phyloP scores from a whole-genome alignment of 2,329 filamentous ascomycete genomes.

The Fonsecaea multimorphosa region DNA sequence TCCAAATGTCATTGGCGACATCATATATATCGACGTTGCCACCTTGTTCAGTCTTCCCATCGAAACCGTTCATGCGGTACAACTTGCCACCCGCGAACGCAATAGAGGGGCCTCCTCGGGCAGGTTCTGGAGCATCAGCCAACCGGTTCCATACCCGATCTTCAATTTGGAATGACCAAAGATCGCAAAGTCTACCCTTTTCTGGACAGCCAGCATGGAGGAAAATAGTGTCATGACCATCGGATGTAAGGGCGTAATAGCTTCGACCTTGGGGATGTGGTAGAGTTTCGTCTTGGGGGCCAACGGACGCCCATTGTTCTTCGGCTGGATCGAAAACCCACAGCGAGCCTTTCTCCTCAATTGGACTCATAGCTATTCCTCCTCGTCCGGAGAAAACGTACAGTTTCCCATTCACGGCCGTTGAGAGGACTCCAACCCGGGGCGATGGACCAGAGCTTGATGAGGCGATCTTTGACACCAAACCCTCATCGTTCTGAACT shows the following conservation, averaged over 20 bases:
- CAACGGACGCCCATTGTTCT: conserved; percentile 69
- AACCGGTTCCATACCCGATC: conserved; percentile 71
- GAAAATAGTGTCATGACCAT: conserved; percentile 72
- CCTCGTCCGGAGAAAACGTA: conserved; percentile 83
- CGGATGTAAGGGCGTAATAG: conserved; percentile 69
- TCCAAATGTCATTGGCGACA: conserved; percentile 49
- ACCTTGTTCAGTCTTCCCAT: conserved; percentile 72
- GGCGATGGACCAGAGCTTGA: conserved; percentile 59
- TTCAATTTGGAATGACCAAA: conserved; percentile 78
- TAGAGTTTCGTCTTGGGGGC: conserved; percentile 57
- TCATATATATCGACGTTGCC: conserved; percentile 71
- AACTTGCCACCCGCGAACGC: conserved; percentile 68
- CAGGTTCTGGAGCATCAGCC: conserved; percentile 68
- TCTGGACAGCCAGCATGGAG: conserved; percentile 77
- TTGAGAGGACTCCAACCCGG: conserved; percentile 75
- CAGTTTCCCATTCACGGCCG: conserved; percentile 70
- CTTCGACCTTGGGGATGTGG: conserved; percentile 69
- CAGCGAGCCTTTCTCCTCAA: conserved; percentile 75
- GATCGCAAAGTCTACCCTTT: conserved; percentile 67
- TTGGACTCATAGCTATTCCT: conserved; percentile 69
- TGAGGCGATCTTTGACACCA: conserved; percentile 56
- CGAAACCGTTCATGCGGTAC: conserved; percentile 81
- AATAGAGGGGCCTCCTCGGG: conserved; percentile 71
- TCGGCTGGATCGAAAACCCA: conserved; percentile 75
- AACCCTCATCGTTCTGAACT: background rate